A percentile compares a stretch with the other conserved stretches of the same genome.
These are phyloP conservation scores for Hericium alpestre DNA, from an alignment of 768 basidiomycete species.

Conservation along the genomic window DNA sequence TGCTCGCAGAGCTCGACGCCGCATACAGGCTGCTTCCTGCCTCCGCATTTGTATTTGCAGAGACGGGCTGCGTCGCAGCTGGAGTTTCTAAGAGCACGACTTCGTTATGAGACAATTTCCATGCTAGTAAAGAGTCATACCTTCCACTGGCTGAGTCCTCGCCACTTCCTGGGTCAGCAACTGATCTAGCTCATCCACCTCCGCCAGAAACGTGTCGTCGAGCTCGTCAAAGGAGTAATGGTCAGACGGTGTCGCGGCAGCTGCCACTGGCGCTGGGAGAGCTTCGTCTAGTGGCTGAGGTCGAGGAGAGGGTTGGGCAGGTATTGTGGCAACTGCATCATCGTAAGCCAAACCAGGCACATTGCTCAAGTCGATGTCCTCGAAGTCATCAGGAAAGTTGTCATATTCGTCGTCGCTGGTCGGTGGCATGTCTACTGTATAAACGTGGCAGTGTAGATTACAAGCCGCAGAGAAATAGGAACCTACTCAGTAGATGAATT, in stretches of 20 bases:
- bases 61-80: too few species aligned
- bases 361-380: slow-evolving; percentile 35
- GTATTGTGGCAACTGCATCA: not conserved
- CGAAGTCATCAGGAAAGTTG: slow-evolving; percentile 41
- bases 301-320: slow-evolving; percentile 8
- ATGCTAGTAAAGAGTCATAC: not conserved
- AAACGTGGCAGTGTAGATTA: too few species aligned
- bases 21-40: not conserved
- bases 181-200: slow-evolving; percentile 4
- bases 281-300: slow-evolving; percentile 18
- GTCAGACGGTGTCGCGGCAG: slow-evolving; percentile 3
- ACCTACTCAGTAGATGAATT: not conserved
- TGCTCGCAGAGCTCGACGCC: not conserved
- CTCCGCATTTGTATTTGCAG: not conserved
- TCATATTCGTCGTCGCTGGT: slow-evolving; percentile 38
- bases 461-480: too few species aligned
- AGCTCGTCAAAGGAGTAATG: slow-evolving; percentile 19
- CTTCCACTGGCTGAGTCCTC: not conserved
- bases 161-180: not conserved
- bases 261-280: not conserved
- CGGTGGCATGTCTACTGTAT: not conserved
- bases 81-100: too few species aligned
- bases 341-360: slow-evolving; percentile 20
- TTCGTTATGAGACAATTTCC: not conserved
- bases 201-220: slow-evolving; percentile 12